phyloP scores from a whole-genome alignment of 2,329 filamentous ascomycete genomes.

The Xylaria sp. region DNA sequence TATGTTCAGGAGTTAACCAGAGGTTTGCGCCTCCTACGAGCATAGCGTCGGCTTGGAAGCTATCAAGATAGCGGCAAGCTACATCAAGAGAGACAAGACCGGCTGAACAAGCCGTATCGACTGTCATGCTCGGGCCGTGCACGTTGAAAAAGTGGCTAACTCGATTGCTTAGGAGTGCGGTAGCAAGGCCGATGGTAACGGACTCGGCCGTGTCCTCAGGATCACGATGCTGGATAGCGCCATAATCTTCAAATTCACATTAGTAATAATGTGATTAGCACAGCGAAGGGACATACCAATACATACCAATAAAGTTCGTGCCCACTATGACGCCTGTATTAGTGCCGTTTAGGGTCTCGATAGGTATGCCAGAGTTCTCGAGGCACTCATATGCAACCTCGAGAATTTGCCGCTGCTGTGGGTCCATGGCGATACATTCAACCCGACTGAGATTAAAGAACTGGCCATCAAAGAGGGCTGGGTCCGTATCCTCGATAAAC shows the following conservation, averaged over 20 bases:
- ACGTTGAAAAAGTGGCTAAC: slow-evolving; percentile 44
- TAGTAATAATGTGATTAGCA: background rate
- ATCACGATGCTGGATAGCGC: background rate
- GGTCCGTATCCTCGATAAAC: too few relatives aligned
- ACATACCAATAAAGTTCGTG: background rate
- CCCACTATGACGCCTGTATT: slow-evolving; percentile 34
- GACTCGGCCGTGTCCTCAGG: background rate
- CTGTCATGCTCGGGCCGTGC: slow-evolving; percentile 33
- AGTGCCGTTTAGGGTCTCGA: slow-evolving; percentile 25
- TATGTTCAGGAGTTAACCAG: slow-evolving; percentile 39
- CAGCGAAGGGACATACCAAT: background rate
- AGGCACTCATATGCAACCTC: background rate
- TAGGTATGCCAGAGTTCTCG: slow-evolving; percentile 36
- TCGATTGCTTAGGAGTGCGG: slow-evolving; percentile 40
- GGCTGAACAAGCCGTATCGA: slow-evolving; percentile 9
- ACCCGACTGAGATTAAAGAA: background rate
- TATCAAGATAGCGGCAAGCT: background rate
- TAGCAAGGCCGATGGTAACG: slow-evolving; percentile 29
- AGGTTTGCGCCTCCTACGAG: slow-evolving; percentile 41
- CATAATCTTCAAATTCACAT: background rate
- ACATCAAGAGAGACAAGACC: background rate
- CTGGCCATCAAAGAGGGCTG: background rate
- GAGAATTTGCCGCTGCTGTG: background rate
- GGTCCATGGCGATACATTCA: background rate
- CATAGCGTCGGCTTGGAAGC: slow-evolving; percentile 34